Evolutionary conservation across 2,329 filamentous ascomycete species (phyloP), one percentile per base, ranked within the genome.

Genomic region (Penicillium sp.): DNA sequence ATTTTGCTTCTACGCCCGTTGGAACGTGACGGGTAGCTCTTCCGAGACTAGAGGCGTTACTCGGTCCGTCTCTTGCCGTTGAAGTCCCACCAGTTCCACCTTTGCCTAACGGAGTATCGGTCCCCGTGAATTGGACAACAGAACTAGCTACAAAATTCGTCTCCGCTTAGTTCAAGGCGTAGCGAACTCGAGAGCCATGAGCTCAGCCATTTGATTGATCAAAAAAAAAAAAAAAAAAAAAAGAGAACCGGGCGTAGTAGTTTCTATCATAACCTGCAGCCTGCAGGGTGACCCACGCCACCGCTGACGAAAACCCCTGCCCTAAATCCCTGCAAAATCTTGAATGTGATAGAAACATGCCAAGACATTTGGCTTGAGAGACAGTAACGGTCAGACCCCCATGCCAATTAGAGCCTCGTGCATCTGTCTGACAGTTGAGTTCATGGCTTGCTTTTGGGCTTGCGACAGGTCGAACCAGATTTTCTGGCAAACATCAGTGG

Each of bases 51-150:
- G 29, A 29, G 49, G n/a, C 39, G 11, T 49, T 39, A 39, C n/a
- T 37, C 52, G 35, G 52, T 47, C 53, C 53, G 53, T 49, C 21
- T 33, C 35, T 25, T 43, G 23, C 50, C 50, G 50, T 46, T 26
- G 1, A 14, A 23, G 35, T 46, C 13, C 44, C 50, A 46, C 39
- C 25, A n/a, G 8, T 42, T 29, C 45, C 29, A 42, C 35, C 26
- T 43, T 35, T 53, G 19, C 25, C 43, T 29, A 10, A n/a, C 31
- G 6, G 14, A 33, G 31, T 33, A 33, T 33, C 16, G 31, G 31
- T 33, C 13, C 31, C 31, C 31, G 31, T 33, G 31, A 33, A 11
- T 13, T 31, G 31, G 31, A 14, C 31, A 14, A 33, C 5, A 33
- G 31, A 33, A 33, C 31, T 13, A 13, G 13, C 5, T 33, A 33